Evolutionary conservation across 2,329 filamentous ascomycete genomes (phyloP).

Genomic region (Aspergillus sp.): DNA sequence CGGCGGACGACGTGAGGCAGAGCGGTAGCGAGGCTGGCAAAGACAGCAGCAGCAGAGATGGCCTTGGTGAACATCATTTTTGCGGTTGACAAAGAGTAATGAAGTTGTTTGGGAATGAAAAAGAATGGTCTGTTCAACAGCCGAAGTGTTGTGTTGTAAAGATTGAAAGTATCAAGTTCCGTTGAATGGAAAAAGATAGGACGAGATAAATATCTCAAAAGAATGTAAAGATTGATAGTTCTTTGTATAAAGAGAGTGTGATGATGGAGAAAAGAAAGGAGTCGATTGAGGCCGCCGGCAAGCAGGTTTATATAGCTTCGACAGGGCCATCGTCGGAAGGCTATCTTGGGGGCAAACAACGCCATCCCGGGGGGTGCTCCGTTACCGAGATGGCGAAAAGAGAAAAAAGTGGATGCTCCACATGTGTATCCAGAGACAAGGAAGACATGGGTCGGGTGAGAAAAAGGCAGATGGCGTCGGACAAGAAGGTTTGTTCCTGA

Average conservation of each 20-base stretch:
- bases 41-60: constrained; percentile 27
- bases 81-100: background rate
- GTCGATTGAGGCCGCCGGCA: background rate
- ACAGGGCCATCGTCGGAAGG: background rate
- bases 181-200: background rate
- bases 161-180: background rate
- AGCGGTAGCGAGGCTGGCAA: constrained; percentile 30
- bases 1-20: constrained; percentile 28
- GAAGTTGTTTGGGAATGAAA: background rate
- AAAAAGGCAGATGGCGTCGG: background rate
- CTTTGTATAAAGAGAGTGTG: constrained; percentile 4
- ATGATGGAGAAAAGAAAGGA: background rate
- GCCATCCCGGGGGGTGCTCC: background rate
- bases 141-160: background rate
- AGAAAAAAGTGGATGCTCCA: background rate
- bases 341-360: background rate
- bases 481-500: background rate
- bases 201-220: constrained; percentile 6
- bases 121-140: constrained; percentile 4
- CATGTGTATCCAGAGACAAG: background rate
- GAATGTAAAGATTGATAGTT: background rate
- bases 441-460: background rate
- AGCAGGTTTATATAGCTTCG: constrained; percentile 8
- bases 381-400: background rate
- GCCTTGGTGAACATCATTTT: constrained; percentile 39